Percentiles rank a stretch among this genome's conserved stretches.
These are phyloP conservation scores for Debaryomyces tyrocola DNA, from an alignment of 805 yeast genomes.

Conservation along the genomic window DNA sequence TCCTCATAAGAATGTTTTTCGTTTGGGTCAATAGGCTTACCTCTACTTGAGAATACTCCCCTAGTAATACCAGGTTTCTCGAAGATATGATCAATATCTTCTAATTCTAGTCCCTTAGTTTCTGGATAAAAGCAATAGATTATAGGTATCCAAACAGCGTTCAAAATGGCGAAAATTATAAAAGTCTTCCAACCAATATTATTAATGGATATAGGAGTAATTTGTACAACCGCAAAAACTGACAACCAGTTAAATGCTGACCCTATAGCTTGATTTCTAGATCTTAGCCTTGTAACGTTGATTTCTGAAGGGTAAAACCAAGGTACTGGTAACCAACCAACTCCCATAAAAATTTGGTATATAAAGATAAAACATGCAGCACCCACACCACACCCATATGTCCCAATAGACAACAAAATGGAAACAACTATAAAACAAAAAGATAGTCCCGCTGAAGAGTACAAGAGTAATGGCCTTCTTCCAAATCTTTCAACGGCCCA, in stretches of 20 bases:
- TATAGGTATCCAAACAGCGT: constrained; percentile 11
- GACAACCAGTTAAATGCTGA: constrained; percentile 30
- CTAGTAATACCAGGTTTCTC: constrained; percentile 6
- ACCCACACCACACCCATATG: constrained; percentile 11
- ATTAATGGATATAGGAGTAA: constrained; percentile 23
- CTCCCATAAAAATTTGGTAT: constrained; percentile 24
- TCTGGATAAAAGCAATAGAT: constrained; percentile 23
- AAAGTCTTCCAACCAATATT: constrained; percentile 31
- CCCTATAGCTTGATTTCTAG: constrained; percentile 26
- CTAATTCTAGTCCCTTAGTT: constrained; percentile 21
- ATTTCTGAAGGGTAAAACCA: constrained; percentile 33
- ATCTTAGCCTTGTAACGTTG: constrained; percentile 30
- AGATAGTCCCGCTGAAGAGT: constrained; percentile 14
- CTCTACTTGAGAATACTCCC: constrained; percentile 2
- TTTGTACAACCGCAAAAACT: constrained; percentile 29
- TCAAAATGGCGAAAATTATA: constrained; percentile 27
- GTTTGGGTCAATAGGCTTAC: not conserved
- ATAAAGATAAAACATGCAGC: constrained; percentile 25
- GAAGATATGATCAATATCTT: constrained; percentile 4
- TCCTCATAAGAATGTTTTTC: not conserved
- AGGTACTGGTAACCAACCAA: constrained; percentile 30
- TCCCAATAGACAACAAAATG: constrained; percentile 5
- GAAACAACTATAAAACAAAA: constrained; percentile 21
- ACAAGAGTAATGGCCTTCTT: constrained; percentile 19
- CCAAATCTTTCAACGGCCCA: constrained; percentile 28